A percentile compares a stretch with the other conserved stretches of the same genome.
Conservation (phyloP, 768 basidiomycete species). For the Galerina marginata region DNA sequence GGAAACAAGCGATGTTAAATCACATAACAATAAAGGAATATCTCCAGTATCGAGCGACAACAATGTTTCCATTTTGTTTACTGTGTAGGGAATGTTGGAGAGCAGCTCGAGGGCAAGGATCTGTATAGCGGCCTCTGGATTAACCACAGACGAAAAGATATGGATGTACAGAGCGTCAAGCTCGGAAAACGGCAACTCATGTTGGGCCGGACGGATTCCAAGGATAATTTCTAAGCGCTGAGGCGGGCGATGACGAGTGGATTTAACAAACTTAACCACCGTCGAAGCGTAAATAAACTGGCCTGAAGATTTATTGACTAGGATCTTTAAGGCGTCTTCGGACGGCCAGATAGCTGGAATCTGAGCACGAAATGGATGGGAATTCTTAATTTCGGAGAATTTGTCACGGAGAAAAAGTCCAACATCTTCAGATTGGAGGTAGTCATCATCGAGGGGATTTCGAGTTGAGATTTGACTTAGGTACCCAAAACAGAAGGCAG, state of each 20-base stretch:
- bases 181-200: slow-evolving; percentile 11
- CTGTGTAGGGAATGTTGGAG: background rate
- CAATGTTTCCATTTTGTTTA: background rate
- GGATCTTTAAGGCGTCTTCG: background rate
- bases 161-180: slow-evolving; percentile 12
- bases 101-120: background rate
- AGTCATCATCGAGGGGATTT: slow-evolving; percentile 10
- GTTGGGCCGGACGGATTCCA: background rate
- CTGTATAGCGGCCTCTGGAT: background rate
- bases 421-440: slow-evolving; percentile 9
- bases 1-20: background rate
- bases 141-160: background rate
- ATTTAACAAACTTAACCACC: slow-evolving; percentile 9
- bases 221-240: slow-evolving; percentile 10
- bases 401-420: slow-evolving; percentile 1
- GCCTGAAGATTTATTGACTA: slow-evolving; percentile 16
- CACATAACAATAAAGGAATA: background rate
- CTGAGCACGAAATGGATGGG: background rate
- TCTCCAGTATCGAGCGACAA: background rate
- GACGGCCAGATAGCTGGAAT: slow-evolving; percentile 9
- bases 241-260: background rate
- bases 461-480: background rate
- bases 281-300: slow-evolving; percentile 22
- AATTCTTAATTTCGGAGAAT: slow-evolving; percentile 5
- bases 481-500: background rate